Evolutionary conservation across 345 rosid species (phyloP), one percentile per base, ranked within the genome.

Genomic region (Nephelium lappaceum): DNA sequence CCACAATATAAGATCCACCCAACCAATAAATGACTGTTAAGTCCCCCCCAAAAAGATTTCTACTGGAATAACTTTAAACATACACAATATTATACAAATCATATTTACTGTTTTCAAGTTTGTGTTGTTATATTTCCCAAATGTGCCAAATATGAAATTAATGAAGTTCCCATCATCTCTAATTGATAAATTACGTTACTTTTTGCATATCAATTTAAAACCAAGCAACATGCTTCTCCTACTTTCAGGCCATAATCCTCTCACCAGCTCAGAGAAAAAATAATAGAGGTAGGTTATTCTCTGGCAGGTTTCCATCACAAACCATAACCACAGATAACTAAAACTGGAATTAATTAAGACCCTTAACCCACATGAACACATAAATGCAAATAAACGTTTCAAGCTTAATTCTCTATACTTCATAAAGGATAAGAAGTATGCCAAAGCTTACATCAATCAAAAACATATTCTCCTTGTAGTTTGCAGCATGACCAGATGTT

Each of bases 391-490:
- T 25, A 61, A 15, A 24, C 9, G n/a, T 60, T 51, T 23, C 41
- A 74, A 12, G 36, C 39, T 41, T 62, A 47, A 62, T 53, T 57
- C 43, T 18, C 25, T 10, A 55, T 62, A 43, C 24, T 62, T 18
- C 11, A 74, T 38, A 39, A 74, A 42, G 61, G 38, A 16, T 19
- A 25, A 63, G 18, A 57, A 23, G 45, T 45, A 58, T 41, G 62
- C 45, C 78, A 27, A 47, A 41, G 73, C 89, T 88, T 82, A 92
- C 98, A 90, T 97, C 97, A 84, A 94, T 89, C 24, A 93, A 84
- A 84, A 97, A 94, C 98, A 97, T 94, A 82, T 97, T 94, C 76
- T 97, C 98, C 85, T 91, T 97, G 87, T 94, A 97, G 79, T 94
- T 97, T 67, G 89, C 97, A 80, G 95, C 98, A 86, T 97, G 97